Conservation (phyloP, 768 basidiomycete species). For the Russula sp. region DNA sequence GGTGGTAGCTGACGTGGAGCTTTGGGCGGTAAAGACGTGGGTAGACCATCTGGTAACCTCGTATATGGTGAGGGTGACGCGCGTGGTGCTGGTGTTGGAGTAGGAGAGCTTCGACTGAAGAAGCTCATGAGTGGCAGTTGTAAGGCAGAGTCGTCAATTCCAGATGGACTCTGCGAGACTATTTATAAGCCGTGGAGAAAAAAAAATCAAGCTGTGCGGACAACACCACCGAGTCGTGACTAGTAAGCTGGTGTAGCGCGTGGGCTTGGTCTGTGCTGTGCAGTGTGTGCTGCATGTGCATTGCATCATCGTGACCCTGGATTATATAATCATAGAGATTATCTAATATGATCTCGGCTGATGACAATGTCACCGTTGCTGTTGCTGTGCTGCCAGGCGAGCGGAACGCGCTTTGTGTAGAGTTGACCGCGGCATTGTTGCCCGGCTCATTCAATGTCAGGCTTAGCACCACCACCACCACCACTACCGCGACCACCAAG, state of each 20-base stretch:
- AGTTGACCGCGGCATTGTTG: not conserved
- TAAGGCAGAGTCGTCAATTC: not conserved
- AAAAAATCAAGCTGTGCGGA: too few species aligned
- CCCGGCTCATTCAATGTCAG: slow-evolving; percentile 4
- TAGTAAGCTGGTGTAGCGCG: too few species aligned
- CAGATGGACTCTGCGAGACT: too few species aligned
- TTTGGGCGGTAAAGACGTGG: slow-evolving; percentile 15
- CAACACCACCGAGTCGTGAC: too few species aligned
- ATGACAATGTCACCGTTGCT: too few species aligned
- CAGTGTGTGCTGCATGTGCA: not conserved
- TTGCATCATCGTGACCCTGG: too few species aligned
- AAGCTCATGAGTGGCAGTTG: slow-evolving; percentile 15
- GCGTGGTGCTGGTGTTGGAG: slow-evolving; percentile 10
- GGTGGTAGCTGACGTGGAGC: slow-evolving; percentile 24
- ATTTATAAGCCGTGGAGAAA: not conserved
- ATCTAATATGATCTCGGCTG: not conserved
- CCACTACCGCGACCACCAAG: not conserved
- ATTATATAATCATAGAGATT: not conserved
- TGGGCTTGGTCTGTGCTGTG: not conserved
- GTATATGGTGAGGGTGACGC: slow-evolving; percentile 20
- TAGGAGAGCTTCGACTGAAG: slow-evolving; percentile 10
- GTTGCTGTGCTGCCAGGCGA: too few species aligned
- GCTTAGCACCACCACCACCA: not conserved
- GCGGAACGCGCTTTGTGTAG: not conserved
- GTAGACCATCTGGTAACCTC: slow-evolving; percentile 20